phyloP scores from a whole-genome alignment of 116 monocot genomes.

The Thalassia testudinum region DNA sequence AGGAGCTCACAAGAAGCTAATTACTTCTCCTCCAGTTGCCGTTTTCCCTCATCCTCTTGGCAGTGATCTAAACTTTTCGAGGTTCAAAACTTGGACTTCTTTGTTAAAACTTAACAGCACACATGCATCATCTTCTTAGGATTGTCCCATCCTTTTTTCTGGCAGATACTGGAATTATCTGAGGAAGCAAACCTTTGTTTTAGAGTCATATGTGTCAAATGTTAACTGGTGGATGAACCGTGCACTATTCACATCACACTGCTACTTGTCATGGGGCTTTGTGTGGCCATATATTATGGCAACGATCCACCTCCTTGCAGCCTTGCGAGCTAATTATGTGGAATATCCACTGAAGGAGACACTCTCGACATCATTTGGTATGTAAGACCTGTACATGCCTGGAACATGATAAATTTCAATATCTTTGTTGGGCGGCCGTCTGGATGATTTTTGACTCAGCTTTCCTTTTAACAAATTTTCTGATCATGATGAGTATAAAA shows the following conservation, averaged over 20 bases:
- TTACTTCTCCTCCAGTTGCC: constrained; percentile 85
- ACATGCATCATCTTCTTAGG: too few relatives aligned
- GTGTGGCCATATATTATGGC: constrained; percentile 80
- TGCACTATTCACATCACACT: constrained; percentile 75
- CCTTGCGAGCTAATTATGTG: constrained; percentile 48
- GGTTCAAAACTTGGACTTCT: constrained; percentile 23
- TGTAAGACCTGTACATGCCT: constrained; percentile 6
- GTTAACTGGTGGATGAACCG: constrained; percentile 98
- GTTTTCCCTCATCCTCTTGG: constrained; percentile 98
- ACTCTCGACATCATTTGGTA: constrained; percentile 39
- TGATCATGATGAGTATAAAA: too few relatives aligned
- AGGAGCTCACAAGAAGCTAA: constrained; percentile 90
- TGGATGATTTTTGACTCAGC: too few relatives aligned
- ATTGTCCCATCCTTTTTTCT: background rate
- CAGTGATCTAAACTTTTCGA: constrained; percentile 89
- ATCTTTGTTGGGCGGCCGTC: too few relatives aligned
- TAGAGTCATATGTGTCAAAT: constrained; percentile 86
- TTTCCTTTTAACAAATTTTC: too few relatives aligned
- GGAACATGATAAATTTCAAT: background rate
- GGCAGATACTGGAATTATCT: constrained; percentile 98
- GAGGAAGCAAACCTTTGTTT: constrained; percentile 97
- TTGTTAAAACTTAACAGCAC: too few relatives aligned
- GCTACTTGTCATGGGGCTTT: constrained; percentile 94
- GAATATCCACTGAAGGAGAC: constrained; percentile 27
- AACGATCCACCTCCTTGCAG: constrained; percentile 51